Conservation (phyloP, 345 rosid genomes). For the Acer yangbiense region DNA sequence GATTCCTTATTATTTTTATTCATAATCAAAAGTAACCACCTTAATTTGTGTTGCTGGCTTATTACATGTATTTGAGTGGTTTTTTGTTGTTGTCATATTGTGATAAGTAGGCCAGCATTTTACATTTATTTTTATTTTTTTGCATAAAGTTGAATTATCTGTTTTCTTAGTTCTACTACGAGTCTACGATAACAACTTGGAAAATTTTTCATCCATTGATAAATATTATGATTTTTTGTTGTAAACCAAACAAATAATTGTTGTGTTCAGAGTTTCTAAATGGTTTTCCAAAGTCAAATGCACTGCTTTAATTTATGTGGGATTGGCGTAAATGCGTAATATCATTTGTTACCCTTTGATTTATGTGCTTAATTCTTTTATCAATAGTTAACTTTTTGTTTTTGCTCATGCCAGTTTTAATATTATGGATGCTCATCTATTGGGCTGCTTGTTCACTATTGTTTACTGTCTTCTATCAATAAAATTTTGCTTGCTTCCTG, state of each 20-base stretch:
- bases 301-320: neutral
- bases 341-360: neutral
- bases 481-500: neutral
- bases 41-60: conserved; percentile 8
- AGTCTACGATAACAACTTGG: neutral
- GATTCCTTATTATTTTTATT: neutral
- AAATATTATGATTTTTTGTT: neutral
- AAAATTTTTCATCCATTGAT: neutral
- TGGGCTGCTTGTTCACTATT: too few relatives aligned
- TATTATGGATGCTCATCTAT: neutral
- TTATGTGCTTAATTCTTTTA: neutral
- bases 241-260: neutral
- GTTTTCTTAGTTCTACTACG: neutral
- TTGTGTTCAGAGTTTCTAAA: neutral
- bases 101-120: neutral
- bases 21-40: neutral
- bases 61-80: neutral
- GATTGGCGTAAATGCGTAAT: neutral
- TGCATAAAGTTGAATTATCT: neutral
- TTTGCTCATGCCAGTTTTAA: neutral
- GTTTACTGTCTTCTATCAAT: neutral
- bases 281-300: neutral
- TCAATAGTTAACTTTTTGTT: neutral
- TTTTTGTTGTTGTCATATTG: neutral
- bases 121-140: conserved; percentile 3